These are phyloP conservation scores for Gymnopilus dilepis DNA, from an alignment of 768 basidiomycete genomes.

Conservation along the genomic window DNA sequence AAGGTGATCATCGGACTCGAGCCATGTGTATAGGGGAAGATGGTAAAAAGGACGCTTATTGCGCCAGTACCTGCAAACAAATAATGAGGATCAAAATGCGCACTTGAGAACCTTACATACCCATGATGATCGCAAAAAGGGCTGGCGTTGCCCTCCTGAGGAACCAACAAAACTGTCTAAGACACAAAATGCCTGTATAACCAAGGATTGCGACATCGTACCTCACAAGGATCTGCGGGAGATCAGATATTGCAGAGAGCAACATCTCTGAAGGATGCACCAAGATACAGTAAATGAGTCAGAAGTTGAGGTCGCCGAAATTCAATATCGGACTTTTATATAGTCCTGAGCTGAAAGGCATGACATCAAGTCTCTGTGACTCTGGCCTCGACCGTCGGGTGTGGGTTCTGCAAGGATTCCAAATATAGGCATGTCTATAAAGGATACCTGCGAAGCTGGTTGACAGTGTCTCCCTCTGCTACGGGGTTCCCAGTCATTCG, in stretches of 20 bases:
- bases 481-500: background rate
- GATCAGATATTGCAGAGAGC: background rate
- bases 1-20: conserved; percentile 44
- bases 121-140: conserved; percentile 52
- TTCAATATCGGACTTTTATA: background rate
- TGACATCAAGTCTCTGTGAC: background rate
- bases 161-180: background rate
- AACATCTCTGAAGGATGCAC: background rate
- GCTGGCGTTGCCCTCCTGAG: conserved; percentile 45
- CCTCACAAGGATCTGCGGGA: conserved; percentile 2
- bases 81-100: background rate
- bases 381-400: background rate
- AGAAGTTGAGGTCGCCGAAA: background rate
- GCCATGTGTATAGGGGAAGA: conserved; percentile 58
- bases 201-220: background rate
- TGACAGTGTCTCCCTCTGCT: background rate
- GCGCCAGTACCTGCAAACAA: conserved; percentile 46
- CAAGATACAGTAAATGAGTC: no score
- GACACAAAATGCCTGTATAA: background rate
- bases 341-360: background rate
- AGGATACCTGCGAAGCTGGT: background rate
- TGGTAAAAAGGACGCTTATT: conserved; percentile 59
- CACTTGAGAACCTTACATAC: conserved; percentile 28
- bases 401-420: background rate
- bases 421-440: conserved; percentile 1